phyloP scores from a whole-genome alignment of 106 monocot species.

The Dioscorea zingiberensis region DNA sequence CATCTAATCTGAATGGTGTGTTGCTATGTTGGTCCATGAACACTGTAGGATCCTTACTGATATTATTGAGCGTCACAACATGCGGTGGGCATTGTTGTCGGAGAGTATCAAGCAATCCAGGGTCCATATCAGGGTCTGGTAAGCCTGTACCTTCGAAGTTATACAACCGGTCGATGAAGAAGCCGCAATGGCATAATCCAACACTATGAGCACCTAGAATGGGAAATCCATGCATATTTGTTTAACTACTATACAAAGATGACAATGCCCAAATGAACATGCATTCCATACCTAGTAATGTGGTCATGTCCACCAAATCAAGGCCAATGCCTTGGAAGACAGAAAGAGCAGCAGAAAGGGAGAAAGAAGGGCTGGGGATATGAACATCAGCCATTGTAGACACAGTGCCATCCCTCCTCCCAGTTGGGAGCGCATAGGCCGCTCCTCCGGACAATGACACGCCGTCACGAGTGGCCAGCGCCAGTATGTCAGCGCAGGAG shows the following conservation, averaged over 20 bases:
- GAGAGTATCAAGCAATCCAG: constrained; percentile 14
- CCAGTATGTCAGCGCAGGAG: constrained; percentile 48
- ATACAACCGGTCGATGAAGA: constrained; percentile 41
- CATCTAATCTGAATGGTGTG: constrained; percentile 5
- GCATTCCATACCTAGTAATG: constrained; percentile 30
- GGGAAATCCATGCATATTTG: too few species aligned
- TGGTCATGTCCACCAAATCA: constrained; percentile 27
- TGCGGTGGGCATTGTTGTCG: constrained; percentile 15
- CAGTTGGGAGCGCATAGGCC: constrained; percentile 20
- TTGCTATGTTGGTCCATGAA: constrained; percentile 20
- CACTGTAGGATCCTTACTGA: constrained; percentile 14
- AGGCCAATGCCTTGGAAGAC: constrained; percentile 23
- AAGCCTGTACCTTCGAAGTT: constrained; percentile 24
- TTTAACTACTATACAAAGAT: too few species aligned
- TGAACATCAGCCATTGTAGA: constrained; percentile 20
- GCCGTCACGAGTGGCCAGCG: constrained; percentile 30
- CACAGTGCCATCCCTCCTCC: constrained; percentile 25
- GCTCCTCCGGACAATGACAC: constrained; percentile 23
- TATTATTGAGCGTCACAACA: constrained; percentile 5
- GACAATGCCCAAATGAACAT: too few species aligned
- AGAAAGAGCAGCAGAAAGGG: constrained; percentile 14
- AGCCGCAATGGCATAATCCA: constrained; percentile 38
- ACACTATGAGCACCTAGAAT: constrained; percentile 42
- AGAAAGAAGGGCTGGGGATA: constrained; percentile 23
- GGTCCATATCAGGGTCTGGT: constrained; percentile 15